phyloP scores from a whole-genome alignment of 306 rosid genomes.

The Cicer arietinum region DNA sequence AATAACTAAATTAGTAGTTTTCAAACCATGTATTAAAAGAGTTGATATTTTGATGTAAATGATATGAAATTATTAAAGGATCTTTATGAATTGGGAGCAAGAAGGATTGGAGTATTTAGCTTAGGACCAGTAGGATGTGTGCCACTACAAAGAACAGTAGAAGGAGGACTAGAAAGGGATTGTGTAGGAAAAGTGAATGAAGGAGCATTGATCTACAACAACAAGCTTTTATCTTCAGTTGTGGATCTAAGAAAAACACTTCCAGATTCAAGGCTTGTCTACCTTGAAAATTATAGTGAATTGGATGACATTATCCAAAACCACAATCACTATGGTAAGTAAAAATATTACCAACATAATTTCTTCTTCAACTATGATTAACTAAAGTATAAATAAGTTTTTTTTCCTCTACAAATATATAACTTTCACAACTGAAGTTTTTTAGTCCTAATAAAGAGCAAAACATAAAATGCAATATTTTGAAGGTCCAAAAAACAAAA shows the following conservation, averaged over 20 bases:
- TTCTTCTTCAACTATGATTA: too few species aligned
- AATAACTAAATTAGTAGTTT: too few species aligned
- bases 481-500: too few species aligned
- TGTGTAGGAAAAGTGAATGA: slow-evolving; percentile 51
- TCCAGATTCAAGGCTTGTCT: slow-evolving; percentile 55
- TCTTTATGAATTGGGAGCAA: slow-evolving; percentile 41
- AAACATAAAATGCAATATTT: too few species aligned
- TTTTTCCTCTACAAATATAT: too few species aligned
- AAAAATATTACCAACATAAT: too few species aligned
- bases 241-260: slow-evolving; percentile 39
- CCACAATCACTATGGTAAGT: slow-evolving; percentile 51
- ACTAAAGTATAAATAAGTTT: too few species aligned
- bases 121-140: slow-evolving; percentile 42
- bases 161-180: slow-evolving; percentile 47
- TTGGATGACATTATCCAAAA: slow-evolving; percentile 44
- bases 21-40: not conserved
- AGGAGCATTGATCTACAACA: slow-evolving; percentile 59
- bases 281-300: slow-evolving; percentile 46
- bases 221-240: slow-evolving; percentile 49
- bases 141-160: slow-evolving; percentile 50
- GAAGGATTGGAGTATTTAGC: slow-evolving; percentile 45
- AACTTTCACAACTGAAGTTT: too few species aligned
- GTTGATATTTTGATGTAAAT: slow-evolving; percentile 34
- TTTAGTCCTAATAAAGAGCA: too few species aligned
- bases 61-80: slow-evolving; percentile 41